Evolutionary conservation across 2,329 filamentous ascomycete species (phyloP).

Genomic region (Aspergillus persii): DNA sequence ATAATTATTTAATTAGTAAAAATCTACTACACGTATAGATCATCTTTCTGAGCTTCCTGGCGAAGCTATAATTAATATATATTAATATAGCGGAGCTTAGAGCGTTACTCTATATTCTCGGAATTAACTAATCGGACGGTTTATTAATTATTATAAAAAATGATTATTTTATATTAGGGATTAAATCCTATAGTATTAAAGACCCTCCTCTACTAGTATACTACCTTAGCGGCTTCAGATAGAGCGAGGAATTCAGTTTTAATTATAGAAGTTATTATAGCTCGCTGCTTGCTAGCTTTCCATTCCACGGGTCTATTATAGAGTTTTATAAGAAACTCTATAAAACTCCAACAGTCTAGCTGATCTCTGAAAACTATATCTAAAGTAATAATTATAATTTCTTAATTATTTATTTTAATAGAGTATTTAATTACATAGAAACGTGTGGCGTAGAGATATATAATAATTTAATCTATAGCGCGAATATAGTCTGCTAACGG

Average conservation of each 20-base stretch:
- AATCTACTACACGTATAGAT: too few relatives aligned
- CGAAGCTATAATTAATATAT: too few relatives aligned
- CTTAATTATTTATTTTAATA: neutral
- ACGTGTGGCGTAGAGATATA: neutral
- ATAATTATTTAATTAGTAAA: too few relatives aligned
- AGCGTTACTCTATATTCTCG: neutral
- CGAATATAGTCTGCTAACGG: neutral
- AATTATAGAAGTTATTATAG: neutral
- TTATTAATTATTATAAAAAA: neutral
- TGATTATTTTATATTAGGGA: neutral
- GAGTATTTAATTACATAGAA: neutral
- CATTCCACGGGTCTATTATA: neutral
- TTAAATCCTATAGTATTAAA: neutral
- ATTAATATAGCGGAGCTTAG: too few relatives aligned
- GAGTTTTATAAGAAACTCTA: neutral
- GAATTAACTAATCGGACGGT: neutral
- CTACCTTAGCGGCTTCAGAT: neutral
- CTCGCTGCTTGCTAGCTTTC: neutral
- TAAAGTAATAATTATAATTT: neutral
- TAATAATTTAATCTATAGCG: neutral
- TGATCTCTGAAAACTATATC: neutral
- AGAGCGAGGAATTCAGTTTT: neutral
- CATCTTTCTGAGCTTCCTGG: too few relatives aligned
- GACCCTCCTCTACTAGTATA: neutral
- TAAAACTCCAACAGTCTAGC: neutral